Percentiles rank a stretch among this genome's conserved stretches.
Conservation (phyloP, 805 yeast species). For the Groenewaldozyma salmanticensis region DNA sequence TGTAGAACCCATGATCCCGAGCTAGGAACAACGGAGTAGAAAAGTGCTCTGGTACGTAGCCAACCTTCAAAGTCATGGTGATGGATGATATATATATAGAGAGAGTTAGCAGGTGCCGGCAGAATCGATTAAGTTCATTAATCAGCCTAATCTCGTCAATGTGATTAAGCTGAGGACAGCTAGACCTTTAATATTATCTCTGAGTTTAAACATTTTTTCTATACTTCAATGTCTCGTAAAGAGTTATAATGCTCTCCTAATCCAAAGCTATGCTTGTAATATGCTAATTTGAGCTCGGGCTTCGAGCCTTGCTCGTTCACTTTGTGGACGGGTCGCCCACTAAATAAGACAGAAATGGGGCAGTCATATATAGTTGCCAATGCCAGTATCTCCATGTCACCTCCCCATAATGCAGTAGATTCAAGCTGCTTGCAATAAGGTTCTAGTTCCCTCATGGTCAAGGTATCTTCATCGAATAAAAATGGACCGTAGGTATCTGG, state of each 20-base stretch:
- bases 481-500: slow-evolving; percentile 72
- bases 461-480: slow-evolving; percentile 67
- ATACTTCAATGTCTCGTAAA: slow-evolving; percentile 24
- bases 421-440: slow-evolving; percentile 61
- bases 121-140: not conserved
- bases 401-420: slow-evolving; percentile 90
- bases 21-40: slow-evolving; percentile 81
- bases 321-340: slow-evolving; percentile 58
- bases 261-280: slow-evolving; percentile 76
- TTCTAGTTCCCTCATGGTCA: slow-evolving; percentile 52
- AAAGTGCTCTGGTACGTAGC: slow-evolving; percentile 87
- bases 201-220: no score
- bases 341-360: slow-evolving; percentile 67
- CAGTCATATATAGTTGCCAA: slow-evolving; percentile 60
- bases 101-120: not conserved
- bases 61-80: slow-evolving; percentile 34
- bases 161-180: no score
- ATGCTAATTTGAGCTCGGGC: slow-evolving; percentile 55
- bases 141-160: not conserved
- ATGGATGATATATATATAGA: not conserved
- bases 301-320: slow-evolving; percentile 50
- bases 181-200: not conserved
- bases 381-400: slow-evolving; percentile 85
- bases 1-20: slow-evolving; percentile 45
- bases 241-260: slow-evolving; percentile 96